These are phyloP conservation scores for Nemania bipapillata DNA, from an alignment of 2,329 filamentous ascomycete genomes.

Conservation along the genomic window DNA sequence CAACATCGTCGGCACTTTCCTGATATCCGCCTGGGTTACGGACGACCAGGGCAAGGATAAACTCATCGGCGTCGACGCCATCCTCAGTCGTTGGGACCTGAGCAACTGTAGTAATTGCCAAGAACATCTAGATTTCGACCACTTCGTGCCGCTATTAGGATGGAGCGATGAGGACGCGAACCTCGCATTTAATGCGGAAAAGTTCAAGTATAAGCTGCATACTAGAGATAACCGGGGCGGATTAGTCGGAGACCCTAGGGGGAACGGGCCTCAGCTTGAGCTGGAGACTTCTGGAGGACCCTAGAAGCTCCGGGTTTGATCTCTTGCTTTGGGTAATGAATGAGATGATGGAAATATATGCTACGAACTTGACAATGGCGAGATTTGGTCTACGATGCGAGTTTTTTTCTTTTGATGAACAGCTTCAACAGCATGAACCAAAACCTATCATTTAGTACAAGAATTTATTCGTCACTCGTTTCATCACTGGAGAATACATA, in stretches of 20 bases:
- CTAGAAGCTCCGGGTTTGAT: too few species aligned
- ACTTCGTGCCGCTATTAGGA: slow-evolving; percentile 17
- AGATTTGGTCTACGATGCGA: too few species aligned
- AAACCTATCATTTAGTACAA: too few species aligned
- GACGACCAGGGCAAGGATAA: slow-evolving; percentile 2
- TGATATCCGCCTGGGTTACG: slow-evolving; percentile 14
- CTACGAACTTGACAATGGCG: too few species aligned
- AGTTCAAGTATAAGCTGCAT: slow-evolving; percentile 14
- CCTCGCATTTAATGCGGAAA: background rate
- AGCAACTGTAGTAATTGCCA: slow-evolving; percentile 16
- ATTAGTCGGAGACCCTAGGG: background rate
- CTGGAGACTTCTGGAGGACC: slow-evolving; percentile 11
- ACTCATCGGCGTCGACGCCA: slow-evolving; percentile 13
- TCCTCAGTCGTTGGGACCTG: slow-evolving; percentile 23
- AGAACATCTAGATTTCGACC: slow-evolving; percentile 16
- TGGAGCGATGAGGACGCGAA: slow-evolving; percentile 18
- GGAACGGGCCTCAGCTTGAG: background rate
- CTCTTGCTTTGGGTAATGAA: too few species aligned
- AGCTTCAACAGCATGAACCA: too few species aligned
- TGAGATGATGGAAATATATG: too few species aligned
- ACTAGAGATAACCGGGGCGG: slow-evolving; percentile 14
- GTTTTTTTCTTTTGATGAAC: too few species aligned
- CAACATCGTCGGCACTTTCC: slow-evolving; percentile 16
- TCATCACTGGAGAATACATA: too few species aligned
- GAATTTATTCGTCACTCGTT: too few species aligned